Evolutionary conservation across 1,284 basidiomycete species (phyloP), one percentile per base, ranked within the genome.

Genomic region (Ganoderma resinaceum): DNA sequence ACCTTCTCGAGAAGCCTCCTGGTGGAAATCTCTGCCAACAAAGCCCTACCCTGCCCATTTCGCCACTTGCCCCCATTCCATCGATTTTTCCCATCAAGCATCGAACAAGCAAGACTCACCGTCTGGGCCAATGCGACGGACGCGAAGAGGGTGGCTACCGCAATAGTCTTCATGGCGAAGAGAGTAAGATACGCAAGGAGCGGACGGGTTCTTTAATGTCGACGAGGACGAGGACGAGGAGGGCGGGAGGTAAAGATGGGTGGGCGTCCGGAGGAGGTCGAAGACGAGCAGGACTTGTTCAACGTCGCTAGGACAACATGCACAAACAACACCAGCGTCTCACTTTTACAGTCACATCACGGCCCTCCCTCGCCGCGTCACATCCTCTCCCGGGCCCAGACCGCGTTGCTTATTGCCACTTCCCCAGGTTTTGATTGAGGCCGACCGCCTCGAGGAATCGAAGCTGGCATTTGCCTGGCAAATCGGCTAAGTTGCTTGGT

Each of bases 121-220:
- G 75, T 68, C 78, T 86, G 84, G n/a, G 85, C 87, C 66, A 85
- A 75, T 61, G 80, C 86, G 58, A 79, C 83, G 40, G 86, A 78
- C 37, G 82, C 81, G 66, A 88, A 74, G 42, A 86, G 70, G 42
- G 87, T 83, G 69, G 85, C 68, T 68, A 87, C 76, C 61, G 84
- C 81, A 70, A 88, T 74, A 62, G 83, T 83, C 76, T 84, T 85
- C 81, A 89, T 82, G 81, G 84, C 83, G 75, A 76, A 77, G 74
- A 74, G 73, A 70, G 73, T 76, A 71, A 69, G 74, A 74, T 70
- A 66, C 68, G 75, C 77, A 88, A 88, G 65, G 86, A 87, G 81
- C 79, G 85, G 84, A 85, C 82, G 81, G 70, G 73, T 79, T 85
- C 82, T 79, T 81, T 81, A 80, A 74, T 75, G 82, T 80, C 80